Evolutionary conservation across 148 eudicot genomes (phyloP).

Genomic region (Salicornia ramosissima): DNA sequence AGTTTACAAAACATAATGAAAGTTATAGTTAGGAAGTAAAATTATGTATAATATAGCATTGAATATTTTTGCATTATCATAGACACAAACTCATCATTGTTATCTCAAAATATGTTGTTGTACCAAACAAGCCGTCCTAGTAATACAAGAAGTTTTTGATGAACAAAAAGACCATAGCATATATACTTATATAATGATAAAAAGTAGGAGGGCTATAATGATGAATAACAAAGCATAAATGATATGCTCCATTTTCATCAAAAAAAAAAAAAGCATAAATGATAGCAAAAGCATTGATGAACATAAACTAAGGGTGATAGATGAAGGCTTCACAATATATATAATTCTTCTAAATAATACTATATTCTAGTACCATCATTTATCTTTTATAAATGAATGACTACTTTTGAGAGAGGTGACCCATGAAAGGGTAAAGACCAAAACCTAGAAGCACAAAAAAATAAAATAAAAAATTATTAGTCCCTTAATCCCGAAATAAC

Average conservation of each 20-base stretch:
- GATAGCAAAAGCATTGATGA: too few relatives aligned
- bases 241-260: too few relatives aligned
- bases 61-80: too few relatives aligned
- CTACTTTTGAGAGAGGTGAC: conserved; percentile 26
- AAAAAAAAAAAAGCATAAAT: too few relatives aligned
- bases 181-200: neutral
- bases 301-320: too few relatives aligned
- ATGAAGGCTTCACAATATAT: conserved; percentile 13
- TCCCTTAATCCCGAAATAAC: too few relatives aligned
- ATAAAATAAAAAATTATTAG: too few relatives aligned
- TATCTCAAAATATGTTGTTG: neutral
- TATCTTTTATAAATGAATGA: conserved; percentile 1
- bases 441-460: conserved; percentile 30
- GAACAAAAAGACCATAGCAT: conserved; percentile 6
- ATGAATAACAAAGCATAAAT: conserved; percentile 9
- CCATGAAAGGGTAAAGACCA: conserved; percentile 34
- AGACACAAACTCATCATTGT: neutral
- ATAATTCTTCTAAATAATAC: conserved; percentile 8
- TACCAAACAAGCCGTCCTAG: neutral
- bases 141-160: neutral
- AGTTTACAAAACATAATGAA: too few relatives aligned
- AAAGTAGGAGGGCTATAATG: conserved; percentile 20
- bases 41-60: too few relatives aligned
- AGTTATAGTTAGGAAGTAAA: too few relatives aligned
- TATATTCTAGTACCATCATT: neutral